phyloP scores from a whole-genome alignment of 2,329 filamentous ascomycete genomes.

The Phyllosticta citrichinensis region DNA sequence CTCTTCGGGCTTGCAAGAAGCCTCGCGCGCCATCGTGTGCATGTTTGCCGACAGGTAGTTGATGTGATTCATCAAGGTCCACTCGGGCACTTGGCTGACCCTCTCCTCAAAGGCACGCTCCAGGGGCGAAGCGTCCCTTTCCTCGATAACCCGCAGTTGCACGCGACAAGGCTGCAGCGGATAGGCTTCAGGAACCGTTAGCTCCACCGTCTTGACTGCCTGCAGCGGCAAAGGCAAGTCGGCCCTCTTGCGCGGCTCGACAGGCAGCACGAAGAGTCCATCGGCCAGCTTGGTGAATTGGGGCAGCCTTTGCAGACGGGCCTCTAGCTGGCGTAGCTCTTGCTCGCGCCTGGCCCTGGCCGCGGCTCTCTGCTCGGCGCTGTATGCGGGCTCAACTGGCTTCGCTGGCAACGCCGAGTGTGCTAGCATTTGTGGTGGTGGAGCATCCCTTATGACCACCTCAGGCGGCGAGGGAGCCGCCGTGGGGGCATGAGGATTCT shows the following conservation, averaged over 20 bases:
- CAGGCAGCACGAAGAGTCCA: conserved; percentile 59
- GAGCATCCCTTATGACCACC: not conserved
- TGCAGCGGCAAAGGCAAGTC: conserved; percentile 54
- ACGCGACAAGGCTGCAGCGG: conserved; percentile 59
- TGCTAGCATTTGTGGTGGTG: not conserved
- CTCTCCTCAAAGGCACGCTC: conserved; percentile 56
- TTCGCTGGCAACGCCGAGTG: conserved; percentile 1
- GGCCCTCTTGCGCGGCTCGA: conserved; percentile 53
- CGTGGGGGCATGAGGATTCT: not conserved
- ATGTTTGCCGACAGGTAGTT: conserved; percentile 68
- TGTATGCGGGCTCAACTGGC: conserved; percentile 4
- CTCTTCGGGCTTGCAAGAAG: not conserved
- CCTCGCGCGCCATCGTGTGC: conserved; percentile 48
- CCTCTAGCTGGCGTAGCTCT: conserved; percentile 64
- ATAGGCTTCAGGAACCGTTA: conserved; percentile 63
- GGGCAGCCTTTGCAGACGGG: conserved; percentile 58
- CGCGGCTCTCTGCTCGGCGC: conserved; percentile 46
- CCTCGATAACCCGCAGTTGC: conserved; percentile 53
- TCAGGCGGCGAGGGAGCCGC: not conserved
- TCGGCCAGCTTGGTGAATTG: conserved; percentile 60
- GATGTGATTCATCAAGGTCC: conserved; percentile 61
- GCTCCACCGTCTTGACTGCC: conserved; percentile 51
- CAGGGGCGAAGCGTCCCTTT: conserved; percentile 50
- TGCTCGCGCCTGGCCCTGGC: conserved; percentile 54
- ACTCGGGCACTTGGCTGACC: conserved; percentile 45